Evolutionary conservation across 1,139 yeast genomes (phyloP), one percentile per base, ranked within the genome.

Genomic region (Pichia sp.): DNA sequence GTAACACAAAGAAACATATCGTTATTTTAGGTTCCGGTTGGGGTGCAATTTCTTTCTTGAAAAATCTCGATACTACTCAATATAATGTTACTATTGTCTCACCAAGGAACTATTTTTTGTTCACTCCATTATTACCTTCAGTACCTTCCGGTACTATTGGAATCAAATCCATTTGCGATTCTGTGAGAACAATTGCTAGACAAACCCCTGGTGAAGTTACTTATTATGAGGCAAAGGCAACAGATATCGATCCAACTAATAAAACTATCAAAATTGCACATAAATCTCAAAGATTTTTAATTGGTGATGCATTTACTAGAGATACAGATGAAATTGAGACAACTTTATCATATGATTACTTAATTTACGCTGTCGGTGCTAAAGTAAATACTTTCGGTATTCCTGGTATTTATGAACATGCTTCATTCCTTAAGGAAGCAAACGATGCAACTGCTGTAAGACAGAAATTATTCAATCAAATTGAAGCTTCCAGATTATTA

Each of bases 301-400:
- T 77, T 24, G 64, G 77, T 50, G 75, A 74, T 51, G 71, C 77
- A 8, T 71, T 73, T 38, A 66, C 71, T 28, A 50, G 51, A 35
- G 54, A 57, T 32, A 39, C 42, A 36, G 78, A 72, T 49, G 67
- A 78, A 34, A 59, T 59, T 38, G 42, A 46, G 65, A 66, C 56
- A 67, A 71, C 59, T 61, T 64, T 75, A 50, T 61, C 67, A 49
- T 85, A 84, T 62, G 94, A 84, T 61, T 80, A 80, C 62, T 69
- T 84, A 58, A 76, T 85, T 40, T 73, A 84, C 47, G 91, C 94
- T 33, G 86, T 84, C 36, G 95, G 95, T 56, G 89, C 94, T 37
- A 80, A 79, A 59, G 85, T 88, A 47, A 77, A 82, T 53, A 82
- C 91, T 38, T 84, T 83, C 58, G 89, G 89, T 56, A 81, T 82